These are phyloP conservation scores for Ascochyta fabae DNA, from an alignment of 2,329 filamentous ascomycete genomes.

Conservation along the genomic window DNA sequence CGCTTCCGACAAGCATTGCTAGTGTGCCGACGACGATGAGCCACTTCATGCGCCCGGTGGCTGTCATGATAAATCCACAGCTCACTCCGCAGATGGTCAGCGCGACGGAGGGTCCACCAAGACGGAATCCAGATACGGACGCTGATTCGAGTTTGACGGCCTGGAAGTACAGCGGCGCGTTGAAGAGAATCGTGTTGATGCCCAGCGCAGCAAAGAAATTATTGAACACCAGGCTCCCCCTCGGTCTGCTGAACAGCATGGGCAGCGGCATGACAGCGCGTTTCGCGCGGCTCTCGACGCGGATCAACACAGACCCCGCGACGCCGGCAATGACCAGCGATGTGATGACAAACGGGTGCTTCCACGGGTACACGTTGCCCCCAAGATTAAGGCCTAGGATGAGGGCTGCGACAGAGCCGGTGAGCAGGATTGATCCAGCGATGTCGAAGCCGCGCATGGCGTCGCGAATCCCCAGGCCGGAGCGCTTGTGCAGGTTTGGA, in stretches of 20 bases:
- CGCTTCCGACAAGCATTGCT: slow-evolving; percentile 46
- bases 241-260: slow-evolving; percentile 55
- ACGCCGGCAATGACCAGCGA: slow-evolving; percentile 54
- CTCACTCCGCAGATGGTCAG: slow-evolving; percentile 51
- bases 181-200: slow-evolving; percentile 68
- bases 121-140: slow-evolving; percentile 73
- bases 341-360: slow-evolving; percentile 57
- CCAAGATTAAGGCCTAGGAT: slow-evolving; percentile 61
- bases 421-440: slow-evolving; percentile 56
- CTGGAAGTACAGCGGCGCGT: slow-evolving; percentile 72
- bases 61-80: slow-evolving; percentile 53
- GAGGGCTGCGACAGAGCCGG: slow-evolving; percentile 55
- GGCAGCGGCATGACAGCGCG: slow-evolving; percentile 58
- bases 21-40: slow-evolving; percentile 50
- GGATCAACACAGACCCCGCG: slow-evolving; percentile 50
- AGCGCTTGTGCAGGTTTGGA: slow-evolving; percentile 51
- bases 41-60: slow-evolving; percentile 52
- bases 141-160: slow-evolving; percentile 62
- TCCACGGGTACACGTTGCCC: slow-evolving; percentile 60
- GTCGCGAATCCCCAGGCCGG: slow-evolving; percentile 50
- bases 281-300: slow-evolving; percentile 47
- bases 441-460: slow-evolving; percentile 58
- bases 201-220: slow-evolving; percentile 60
- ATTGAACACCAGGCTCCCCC: slow-evolving; percentile 58
- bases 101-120: slow-evolving; percentile 67